Conservation (phyloP, 176 grass and related monocot species). For the Eragrostis nindensis region DNA sequence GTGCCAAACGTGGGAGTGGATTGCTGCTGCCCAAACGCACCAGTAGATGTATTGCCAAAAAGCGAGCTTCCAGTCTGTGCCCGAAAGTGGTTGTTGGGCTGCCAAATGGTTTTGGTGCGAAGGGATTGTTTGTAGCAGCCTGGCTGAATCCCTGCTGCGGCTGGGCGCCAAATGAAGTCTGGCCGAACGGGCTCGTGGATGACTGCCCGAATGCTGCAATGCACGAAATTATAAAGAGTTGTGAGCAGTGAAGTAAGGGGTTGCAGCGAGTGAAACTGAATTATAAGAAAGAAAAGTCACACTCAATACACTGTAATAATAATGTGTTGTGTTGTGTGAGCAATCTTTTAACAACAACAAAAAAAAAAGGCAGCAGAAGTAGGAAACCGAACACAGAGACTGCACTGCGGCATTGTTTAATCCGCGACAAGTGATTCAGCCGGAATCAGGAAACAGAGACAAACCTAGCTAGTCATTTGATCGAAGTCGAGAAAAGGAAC, state of each 20-base stretch:
- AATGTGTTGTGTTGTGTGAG: neutral
- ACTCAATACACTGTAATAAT: neutral
- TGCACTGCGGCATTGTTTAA: too few relatives aligned
- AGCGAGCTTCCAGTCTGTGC: slow-evolving; percentile 58
- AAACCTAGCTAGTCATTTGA: too few relatives aligned
- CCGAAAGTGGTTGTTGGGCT: slow-evolving; percentile 63
- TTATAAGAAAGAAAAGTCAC: neutral
- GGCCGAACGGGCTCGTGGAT: slow-evolving; percentile 56
- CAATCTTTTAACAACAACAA: neutral
- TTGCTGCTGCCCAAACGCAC: slow-evolving; percentile 69
- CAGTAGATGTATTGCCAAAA: slow-evolving; percentile 61
- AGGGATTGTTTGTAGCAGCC: slow-evolving; percentile 61
- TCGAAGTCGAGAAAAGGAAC: too few relatives aligned
- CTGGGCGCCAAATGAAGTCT: slow-evolving; percentile 64
- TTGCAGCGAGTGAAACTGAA: neutral
- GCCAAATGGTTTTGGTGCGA: slow-evolving; percentile 78
- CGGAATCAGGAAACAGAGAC: too few relatives aligned
- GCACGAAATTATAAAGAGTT: neutral
- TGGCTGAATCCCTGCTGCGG: slow-evolving; percentile 65
- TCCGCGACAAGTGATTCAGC: too few relatives aligned
- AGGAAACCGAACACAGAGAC: too few relatives aligned
- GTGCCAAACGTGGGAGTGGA: slow-evolving; percentile 64
- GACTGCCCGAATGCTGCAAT: slow-evolving; percentile 61
- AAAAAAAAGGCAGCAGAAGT: too few relatives aligned
- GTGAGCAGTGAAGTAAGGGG: neutral